These are phyloP conservation scores for Hemisphaericaspora lyxosophila DNA, from an alignment of 1,139 yeast species.

Conservation along the genomic window DNA sequence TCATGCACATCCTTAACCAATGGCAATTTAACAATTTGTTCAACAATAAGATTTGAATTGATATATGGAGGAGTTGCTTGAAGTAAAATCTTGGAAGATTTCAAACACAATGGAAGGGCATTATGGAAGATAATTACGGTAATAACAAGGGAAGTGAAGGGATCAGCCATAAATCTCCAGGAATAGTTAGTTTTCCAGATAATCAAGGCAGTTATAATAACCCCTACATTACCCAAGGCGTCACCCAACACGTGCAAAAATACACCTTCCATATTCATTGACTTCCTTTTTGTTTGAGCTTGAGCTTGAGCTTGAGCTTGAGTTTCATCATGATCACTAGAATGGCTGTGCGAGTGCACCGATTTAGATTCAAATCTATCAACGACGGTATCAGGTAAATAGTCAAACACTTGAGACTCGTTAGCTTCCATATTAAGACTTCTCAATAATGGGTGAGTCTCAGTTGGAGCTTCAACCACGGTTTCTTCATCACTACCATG, in stretches of 20 bases:
- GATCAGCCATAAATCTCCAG: constrained; percentile 88
- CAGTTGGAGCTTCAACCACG: constrained; percentile 14
- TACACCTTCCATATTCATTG: constrained; percentile 96
- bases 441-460: constrained; percentile 14
- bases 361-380: constrained; percentile 23
- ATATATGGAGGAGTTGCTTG: constrained; percentile 90
- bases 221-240: constrained; percentile 94
- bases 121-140: constrained; percentile 87
- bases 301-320: constrained; percentile 11
- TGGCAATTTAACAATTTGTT: constrained; percentile 62
- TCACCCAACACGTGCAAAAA: constrained; percentile 94
- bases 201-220: constrained; percentile 81
- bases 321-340: constrained; percentile 8
- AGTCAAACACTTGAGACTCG: constrained; percentile 30
- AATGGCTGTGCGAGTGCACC: background rate
- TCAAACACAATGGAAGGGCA: constrained; percentile 85
- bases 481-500: constrained; percentile 14
- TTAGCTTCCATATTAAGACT: constrained; percentile 17
- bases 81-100: constrained; percentile 81
- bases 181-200: constrained; percentile 91
- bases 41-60: constrained; percentile 71
- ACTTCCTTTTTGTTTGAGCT: constrained; percentile 42
- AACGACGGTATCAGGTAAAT: constrained; percentile 42
- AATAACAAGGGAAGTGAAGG: constrained; percentile 78
- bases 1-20: constrained; percentile 89